Evolutionary conservation across 345 rosid species (phyloP), one percentile per base, ranked within the genome.

Genomic region (Arabidopsis suecica): DNA sequence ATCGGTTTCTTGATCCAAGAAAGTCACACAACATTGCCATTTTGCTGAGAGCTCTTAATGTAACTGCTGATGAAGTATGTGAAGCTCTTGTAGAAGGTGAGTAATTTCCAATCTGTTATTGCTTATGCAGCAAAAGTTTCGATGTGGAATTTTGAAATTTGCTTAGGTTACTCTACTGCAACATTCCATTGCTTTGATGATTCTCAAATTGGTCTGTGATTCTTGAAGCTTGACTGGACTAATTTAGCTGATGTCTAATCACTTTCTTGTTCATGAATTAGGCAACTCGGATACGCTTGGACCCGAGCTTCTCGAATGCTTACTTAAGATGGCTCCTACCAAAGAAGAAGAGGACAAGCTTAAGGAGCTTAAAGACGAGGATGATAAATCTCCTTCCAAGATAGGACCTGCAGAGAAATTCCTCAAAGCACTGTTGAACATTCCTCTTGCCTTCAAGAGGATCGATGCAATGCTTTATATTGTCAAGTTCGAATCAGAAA

Each of bases 391-490:
- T 1, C 97, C 88, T 9, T 68, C 80, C 64, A 93, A 93, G 82
- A 77, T 91, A 10, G 99, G 97, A 16, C 93, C 94, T 22, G 99
- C 98, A 0, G 99, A 93, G 83, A 96, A 88, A 75, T 96, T 96
- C 68, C 93, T 96, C 47, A 96, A 76, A 83, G 91, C 88, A 12
- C 73, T 96, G 70, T 87, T 96, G 34, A 88, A 86, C 9, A 79
- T 96, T 69, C 98, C 99, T 55, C 88, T 88, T 23, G 93, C 99
- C 18, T 96, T 96, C 50, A 89, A 87, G 80, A 91, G 99, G 74
- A 83, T 89, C 9, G 90, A 91, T 70, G 97, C 99, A 6, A 87
- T 96, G 98, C 93, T 93, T 59, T 93, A 93, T 69, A 78, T 91
- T 12, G 85, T 84, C 57, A 96, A 89, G 80, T 96, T 93, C n/a